phyloP scores from a whole-genome alignment of 2,329 filamentous ascomycete genomes.

The Capronia epimyces region DNA sequence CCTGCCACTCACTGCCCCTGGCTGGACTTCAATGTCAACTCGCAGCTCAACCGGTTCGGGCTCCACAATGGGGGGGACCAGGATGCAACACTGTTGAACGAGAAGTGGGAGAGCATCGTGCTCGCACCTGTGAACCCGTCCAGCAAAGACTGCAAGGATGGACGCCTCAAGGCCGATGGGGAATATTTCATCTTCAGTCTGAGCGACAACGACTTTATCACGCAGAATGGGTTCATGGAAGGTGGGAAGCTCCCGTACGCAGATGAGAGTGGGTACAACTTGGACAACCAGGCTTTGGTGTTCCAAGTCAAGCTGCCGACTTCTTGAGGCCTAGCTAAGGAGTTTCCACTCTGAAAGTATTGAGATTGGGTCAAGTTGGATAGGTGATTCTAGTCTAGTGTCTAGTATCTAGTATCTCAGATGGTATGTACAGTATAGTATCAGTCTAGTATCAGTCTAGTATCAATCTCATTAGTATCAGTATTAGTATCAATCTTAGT shows the following conservation, averaged over 20 bases:
- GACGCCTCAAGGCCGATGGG: constrained; percentile 37
- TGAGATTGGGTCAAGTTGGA: too few species aligned
- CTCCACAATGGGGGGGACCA: constrained; percentile 63
- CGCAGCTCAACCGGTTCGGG: constrained; percentile 59
- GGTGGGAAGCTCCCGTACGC: constrained; percentile 52
- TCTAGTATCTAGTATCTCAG: too few species aligned
- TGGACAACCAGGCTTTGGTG: constrained; percentile 60
- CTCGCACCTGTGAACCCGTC: constrained; percentile 53
- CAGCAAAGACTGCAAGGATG: constrained; percentile 19
- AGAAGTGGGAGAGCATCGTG: constrained; percentile 70
- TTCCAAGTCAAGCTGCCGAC: constrained; percentile 47
- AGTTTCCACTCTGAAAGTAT: too few species aligned
- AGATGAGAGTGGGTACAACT: constrained; percentile 53
- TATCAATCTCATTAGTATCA: too few species aligned
- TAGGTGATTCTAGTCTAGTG: too few species aligned
- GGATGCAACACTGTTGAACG: constrained; percentile 58
- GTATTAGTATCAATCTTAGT: too few species aligned
- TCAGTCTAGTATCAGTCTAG: too few species aligned
- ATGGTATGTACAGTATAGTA: too few species aligned
- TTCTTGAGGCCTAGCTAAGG: background rate
- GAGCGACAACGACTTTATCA: constrained; percentile 71
- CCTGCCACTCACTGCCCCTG: constrained; percentile 61
- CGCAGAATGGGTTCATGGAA: constrained; percentile 59
- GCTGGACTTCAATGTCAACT: constrained; percentile 63
- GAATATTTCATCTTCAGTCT: constrained; percentile 64